These are phyloP conservation scores for Solanum chiquidenum DNA, from an alignment of 257 asterid genomes.

Conservation along the genomic window DNA sequence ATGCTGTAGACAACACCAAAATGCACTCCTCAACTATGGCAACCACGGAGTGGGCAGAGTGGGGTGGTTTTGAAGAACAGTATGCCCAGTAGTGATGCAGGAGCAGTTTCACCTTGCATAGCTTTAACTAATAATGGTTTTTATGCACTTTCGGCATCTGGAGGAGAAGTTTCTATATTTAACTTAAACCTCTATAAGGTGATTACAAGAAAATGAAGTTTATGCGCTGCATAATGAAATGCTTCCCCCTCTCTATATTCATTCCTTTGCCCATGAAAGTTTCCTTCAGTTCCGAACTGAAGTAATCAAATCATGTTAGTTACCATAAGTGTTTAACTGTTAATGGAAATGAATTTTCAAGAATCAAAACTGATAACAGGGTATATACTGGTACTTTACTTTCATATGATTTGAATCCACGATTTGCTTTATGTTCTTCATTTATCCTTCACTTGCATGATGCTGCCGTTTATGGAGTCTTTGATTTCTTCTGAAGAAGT, in stretches of 20 bases:
- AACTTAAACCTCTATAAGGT: slow-evolving; percentile 47
- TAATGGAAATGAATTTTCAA: background rate
- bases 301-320: background rate
- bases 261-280: background rate
- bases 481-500: background rate
- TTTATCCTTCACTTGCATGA: background rate
- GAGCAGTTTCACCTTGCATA: slow-evolving; percentile 32
- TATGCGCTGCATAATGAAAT: background rate
- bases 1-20: slow-evolving; percentile 42
- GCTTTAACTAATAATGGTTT: slow-evolving; percentile 55
- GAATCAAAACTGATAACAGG: background rate
- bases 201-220: background rate
- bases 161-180: slow-evolving; percentile 41
- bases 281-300: background rate
- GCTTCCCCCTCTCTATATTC: background rate
- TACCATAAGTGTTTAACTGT: background rate
- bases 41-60: slow-evolving; percentile 40
- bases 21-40: slow-evolving; percentile 40
- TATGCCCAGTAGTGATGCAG: slow-evolving; percentile 11
- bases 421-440: background rate
- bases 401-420: background rate
- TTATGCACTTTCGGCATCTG: slow-evolving; percentile 52
- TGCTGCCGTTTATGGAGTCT: background rate
- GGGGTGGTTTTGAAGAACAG: slow-evolving; percentile 41
- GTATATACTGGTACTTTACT: background rate